phyloP scores from a whole-genome alignment of 2,329 filamentous ascomycete species.

The Alternaria viburni region DNA sequence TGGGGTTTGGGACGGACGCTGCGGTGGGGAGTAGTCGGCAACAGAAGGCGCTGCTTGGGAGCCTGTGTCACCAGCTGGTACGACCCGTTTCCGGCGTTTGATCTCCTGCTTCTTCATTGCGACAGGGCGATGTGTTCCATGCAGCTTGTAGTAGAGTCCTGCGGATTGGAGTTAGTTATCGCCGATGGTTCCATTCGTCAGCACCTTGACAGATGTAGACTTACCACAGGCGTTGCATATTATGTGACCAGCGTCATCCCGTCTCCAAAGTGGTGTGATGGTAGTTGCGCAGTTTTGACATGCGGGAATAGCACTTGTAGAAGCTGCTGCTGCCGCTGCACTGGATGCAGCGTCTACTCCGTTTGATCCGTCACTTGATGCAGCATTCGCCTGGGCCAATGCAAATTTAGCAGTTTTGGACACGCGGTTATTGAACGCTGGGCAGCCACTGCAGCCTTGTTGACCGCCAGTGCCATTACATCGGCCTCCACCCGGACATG shows the following conservation, averaged over 20 bases:
- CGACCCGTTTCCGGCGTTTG: slow-evolving; percentile 92
- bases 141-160: slow-evolving; percentile 96
- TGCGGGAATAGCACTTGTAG: slow-evolving; percentile 73
- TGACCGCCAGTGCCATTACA: slow-evolving; percentile 97
- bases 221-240: slow-evolving; percentile 98
- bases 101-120: slow-evolving; percentile 99
- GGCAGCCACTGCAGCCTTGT: slow-evolving; percentile 92
- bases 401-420: slow-evolving; percentile 82
- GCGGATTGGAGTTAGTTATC: slow-evolving; percentile 16
- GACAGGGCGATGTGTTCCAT: slow-evolving; percentile 88
- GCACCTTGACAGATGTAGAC: slow-evolving; percentile 43
- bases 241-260: slow-evolving; percentile 92
- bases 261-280: slow-evolving; percentile 92
- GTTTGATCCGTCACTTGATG: slow-evolving; percentile 20
- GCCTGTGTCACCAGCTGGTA: slow-evolving; percentile 69
- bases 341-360: slow-evolving; percentile 27
- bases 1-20: slow-evolving; percentile 35
- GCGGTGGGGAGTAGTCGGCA: slow-evolving; percentile 38
- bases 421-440: slow-evolving; percentile 95
- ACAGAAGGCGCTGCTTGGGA: slow-evolving; percentile 38
- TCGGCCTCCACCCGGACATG: slow-evolving; percentile 90
- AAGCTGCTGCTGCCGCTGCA: slow-evolving; percentile 21
- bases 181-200: background rate
- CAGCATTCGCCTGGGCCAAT: slow-evolving; percentile 53
- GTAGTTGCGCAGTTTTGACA: slow-evolving; percentile 98